Evolutionary conservation across 139 green algal genomes (phyloP), one percentile per base, ranked within the genome.

Genomic region (Micractinium conductrix): DNA sequence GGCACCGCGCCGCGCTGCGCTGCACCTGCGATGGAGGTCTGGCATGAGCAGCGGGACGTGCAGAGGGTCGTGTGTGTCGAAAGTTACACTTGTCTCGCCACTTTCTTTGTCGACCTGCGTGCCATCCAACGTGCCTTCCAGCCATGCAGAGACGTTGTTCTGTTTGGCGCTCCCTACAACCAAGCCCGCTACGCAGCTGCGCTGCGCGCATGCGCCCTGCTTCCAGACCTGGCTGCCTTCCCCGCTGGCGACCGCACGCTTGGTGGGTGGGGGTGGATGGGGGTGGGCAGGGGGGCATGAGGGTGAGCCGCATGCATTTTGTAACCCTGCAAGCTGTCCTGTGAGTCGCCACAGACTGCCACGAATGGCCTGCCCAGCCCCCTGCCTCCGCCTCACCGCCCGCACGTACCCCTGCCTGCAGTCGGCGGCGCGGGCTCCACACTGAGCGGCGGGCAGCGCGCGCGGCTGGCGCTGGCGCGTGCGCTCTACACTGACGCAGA

Each of bases 401-500:
- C 48, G n/a, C n/a, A n/a, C n/a, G n/a, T n/a, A 58, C 58, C 58
- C 30, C 58, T 68, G 58, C 58, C n/a, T 68, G 63, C 38, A 10
- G 87, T 95, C 5, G 92, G 91, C 14, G 92, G 94, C 53, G 38
- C 86, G 16, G 94, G 94, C 2, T 74, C 76, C 40, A 88, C 72
- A 24, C 85, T 94, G 33, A 90, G 81, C 24, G 92, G 92, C 12
- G 90, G 92, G 19, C 92, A 95, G 86, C 75, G 84, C 2, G 89
- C 88, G 7, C 87, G 93, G 24, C 38, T 95, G 44, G 86, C 85
- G 0, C 85, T 95, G 14, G 95, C 95, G 0, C 83, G 95, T 0
- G 94, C 92, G 2, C 75, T 98, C 26, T 97, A 97, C 87, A 81
- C 5, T 48, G 42, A 40, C 19, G 35, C 69, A 12, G 75, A 90